These are phyloP conservation scores for Letharia columbiana DNA, from an alignment of 495 filamentous ascomycete genomes.

Conservation along the genomic window DNA sequence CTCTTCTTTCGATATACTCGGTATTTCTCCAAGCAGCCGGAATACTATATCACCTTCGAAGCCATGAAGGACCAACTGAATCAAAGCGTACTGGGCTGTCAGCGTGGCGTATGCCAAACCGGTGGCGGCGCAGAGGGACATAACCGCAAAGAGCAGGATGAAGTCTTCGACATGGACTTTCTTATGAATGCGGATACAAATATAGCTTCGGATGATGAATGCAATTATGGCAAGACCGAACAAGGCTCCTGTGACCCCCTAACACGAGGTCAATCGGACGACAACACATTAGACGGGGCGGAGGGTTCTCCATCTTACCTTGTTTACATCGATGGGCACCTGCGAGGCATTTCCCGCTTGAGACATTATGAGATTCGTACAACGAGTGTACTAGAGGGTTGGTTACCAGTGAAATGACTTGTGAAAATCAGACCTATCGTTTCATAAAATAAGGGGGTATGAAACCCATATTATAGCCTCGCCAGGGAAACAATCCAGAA, in stretches of 20 bases:
- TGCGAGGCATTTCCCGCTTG: conserved; percentile 22
- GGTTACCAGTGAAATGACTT: neutral
- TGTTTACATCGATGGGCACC: conserved; percentile 5
- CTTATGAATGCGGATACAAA: conserved; percentile 7
- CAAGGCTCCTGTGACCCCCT: conserved; percentile 17
- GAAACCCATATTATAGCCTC: neutral
- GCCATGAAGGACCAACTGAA: conserved; percentile 6
- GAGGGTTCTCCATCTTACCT: neutral
- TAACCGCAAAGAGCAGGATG: conserved; percentile 10
- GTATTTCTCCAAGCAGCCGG: conserved; percentile 1
- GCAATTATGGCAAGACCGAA: conserved; percentile 17
- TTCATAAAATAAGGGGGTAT: neutral
- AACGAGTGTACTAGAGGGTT: neutral
- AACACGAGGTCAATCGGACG: neutral
- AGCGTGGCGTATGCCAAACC: conserved; percentile 11
- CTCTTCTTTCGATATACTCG: conserved; percentile 4
- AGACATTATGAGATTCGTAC: neutral
- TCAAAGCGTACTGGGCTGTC: conserved; percentile 7
- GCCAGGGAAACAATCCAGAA: neutral
- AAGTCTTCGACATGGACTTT: conserved; percentile 14
- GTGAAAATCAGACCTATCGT: neutral
- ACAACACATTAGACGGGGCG: neutral
- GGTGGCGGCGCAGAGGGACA: conserved; percentile 13
- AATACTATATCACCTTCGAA: neutral
- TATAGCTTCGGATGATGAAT: conserved; percentile 14